Evolutionary conservation across 345 rosid genomes (phyloP), one percentile per base, ranked within the genome.

Genomic region (Hypericum androsaemum): DNA sequence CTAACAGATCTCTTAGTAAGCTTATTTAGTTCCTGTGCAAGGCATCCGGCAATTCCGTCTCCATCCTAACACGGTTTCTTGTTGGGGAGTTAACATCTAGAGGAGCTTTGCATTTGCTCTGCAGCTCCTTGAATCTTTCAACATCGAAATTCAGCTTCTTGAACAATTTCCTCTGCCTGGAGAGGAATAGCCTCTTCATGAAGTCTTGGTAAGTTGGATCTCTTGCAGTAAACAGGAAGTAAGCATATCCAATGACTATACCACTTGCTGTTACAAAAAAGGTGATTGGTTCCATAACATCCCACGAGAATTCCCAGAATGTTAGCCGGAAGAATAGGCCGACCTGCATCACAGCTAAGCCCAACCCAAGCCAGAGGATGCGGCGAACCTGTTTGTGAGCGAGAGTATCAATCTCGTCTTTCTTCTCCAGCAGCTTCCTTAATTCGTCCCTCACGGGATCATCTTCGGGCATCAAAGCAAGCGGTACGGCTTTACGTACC

Each of bases 221-320:
- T 68, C 88, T 84, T 5, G 96, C 66, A 46, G 97, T 89, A 63
- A 79, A 60, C 61, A 92, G 61, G 71, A 92, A 92, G 71, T 87
- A 92, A 41, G 89, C 96, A 57, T 88, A 92, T 60, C 96, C 98
- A 7, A 84, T 52, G 0, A 92, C 78, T 16, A 92, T 54, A 43
- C 95, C 80, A 0, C 84, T 71, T 13, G 95, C 49, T 3, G 98
- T 92, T 13, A 71, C 61, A 53, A 87, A 92, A 68, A 89, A 89
- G 0, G 90, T 81, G 14, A 89, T 77, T 7, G 97, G 97, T 69
- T 89, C 97, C 97, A 89, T 89, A 14, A 89, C 88, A 71, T 89
- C 97, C 97, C 97, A 89, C 6, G 97, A 89, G 54, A 89, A 84
- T 58, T 92, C 98, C 98, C 98, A 92, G 64, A 92, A 92, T 6